Conservation (phyloP, 2,329 filamentous ascomycete species). For the Colletotrichum shisoi region DNA sequence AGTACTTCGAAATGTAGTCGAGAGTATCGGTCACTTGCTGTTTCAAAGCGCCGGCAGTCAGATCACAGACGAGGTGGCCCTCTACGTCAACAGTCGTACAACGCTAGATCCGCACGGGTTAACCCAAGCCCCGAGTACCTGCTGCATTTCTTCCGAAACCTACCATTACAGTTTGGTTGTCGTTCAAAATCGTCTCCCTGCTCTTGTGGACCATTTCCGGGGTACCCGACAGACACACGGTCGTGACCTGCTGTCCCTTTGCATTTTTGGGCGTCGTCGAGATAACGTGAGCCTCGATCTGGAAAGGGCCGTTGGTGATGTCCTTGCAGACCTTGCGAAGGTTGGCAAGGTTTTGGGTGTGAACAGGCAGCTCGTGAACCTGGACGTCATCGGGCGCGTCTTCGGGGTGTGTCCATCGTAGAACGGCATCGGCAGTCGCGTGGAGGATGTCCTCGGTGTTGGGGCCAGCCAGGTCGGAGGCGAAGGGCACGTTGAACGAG, state of each 20-base stretch:
- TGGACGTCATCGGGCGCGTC: constrained; percentile 84
- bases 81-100: constrained; percentile 95
- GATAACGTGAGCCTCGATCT: constrained; percentile 84
- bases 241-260: constrained; percentile 75
- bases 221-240: constrained; percentile 88
- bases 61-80: constrained; percentile 85
- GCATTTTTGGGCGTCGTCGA: constrained; percentile 79
- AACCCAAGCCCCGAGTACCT: constrained; percentile 40
- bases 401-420: constrained; percentile 92
- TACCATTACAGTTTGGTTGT: constrained; percentile 92
- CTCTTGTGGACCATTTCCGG: constrained; percentile 89
- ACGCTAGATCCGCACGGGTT: constrained; percentile 66
- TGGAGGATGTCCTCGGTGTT: constrained; percentile 95
- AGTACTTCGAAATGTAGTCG: constrained; percentile 85
- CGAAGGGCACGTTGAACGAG: constrained; percentile 97
- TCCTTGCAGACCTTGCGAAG: constrained; percentile 82
- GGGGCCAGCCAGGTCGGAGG: constrained; percentile 88
- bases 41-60: constrained; percentile 68
- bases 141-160: constrained; percentile 46
- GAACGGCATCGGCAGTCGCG: constrained; percentile 84
- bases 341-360: constrained; percentile 83
- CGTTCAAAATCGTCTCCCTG: constrained; percentile 86
- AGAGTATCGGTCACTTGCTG: constrained; percentile 82
- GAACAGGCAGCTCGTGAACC: constrained; percentile 89
- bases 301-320: constrained; percentile 73